Evolutionary conservation across 2,329 filamentous ascomycete species (phyloP).

Genomic region (Aaosphaeria arxii): DNA sequence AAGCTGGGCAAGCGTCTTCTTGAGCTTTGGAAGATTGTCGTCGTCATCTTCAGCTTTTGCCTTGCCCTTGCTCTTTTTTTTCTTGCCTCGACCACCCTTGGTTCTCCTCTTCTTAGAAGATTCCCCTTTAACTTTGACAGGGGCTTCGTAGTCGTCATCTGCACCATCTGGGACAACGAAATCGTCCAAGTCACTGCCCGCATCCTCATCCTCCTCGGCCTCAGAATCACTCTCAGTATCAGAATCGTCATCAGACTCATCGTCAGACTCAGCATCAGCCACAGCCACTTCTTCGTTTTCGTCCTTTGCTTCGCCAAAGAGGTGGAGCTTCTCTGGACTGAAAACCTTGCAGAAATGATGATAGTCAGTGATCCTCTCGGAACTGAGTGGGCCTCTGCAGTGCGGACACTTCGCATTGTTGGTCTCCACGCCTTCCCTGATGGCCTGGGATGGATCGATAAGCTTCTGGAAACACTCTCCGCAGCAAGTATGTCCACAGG

Average conservation of each 20-base stretch:
- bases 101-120: slow-evolving; percentile 14
- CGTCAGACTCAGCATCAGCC: slow-evolving; percentile 27
- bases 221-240: slow-evolving; percentile 37
- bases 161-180: slow-evolving; percentile 57
- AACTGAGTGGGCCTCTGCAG: slow-evolving; percentile 67
- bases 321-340: slow-evolving; percentile 52
- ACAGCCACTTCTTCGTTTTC: slow-evolving; percentile 10
- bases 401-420: slow-evolving; percentile 67
- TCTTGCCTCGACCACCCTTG: slow-evolving; percentile 13
- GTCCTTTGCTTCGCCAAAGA: slow-evolving; percentile 10
- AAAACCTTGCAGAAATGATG: slow-evolving; percentile 71
- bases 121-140: slow-evolving; percentile 10
- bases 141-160: slow-evolving; percentile 10
- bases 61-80: slow-evolving; percentile 40
- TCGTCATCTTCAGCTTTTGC: slow-evolving; percentile 41
- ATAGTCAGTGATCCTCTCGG: slow-evolving; percentile 70
- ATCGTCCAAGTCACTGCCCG: slow-evolving; percentile 41
- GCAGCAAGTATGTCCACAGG: slow-evolving; percentile 81
- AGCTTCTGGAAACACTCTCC: slow-evolving; percentile 71
- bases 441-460: slow-evolving; percentile 56
- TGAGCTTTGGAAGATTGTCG: slow-evolving; percentile 15
- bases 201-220: slow-evolving; percentile 4
- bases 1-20: slow-evolving; percentile 59
- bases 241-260: slow-evolving; percentile 35
- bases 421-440: slow-evolving; percentile 55